Base-by-base conservation (phyloP, 75 land plant species). In the Adiantum capillusveneris region DNA sequence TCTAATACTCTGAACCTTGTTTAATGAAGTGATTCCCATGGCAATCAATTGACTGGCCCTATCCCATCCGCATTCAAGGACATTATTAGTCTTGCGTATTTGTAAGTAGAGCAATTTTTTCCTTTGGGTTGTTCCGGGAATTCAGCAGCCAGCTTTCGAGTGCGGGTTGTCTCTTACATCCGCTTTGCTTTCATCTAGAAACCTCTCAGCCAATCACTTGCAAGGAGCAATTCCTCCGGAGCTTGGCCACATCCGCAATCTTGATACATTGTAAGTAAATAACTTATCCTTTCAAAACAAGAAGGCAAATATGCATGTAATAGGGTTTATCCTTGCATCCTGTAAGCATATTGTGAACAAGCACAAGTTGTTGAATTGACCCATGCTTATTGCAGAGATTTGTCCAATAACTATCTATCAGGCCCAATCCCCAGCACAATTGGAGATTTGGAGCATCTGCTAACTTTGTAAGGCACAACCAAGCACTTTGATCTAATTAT, bases 361-460 rank as follows among this genome's bases (percentile, higher is more conserved):
- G n/a, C n/a, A n/a, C n/a, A n/a, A n/a, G n/a, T n/a, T n/a, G n/a
- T n/a, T n/a, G n/a, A n/a, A n/a, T n/a, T n/a, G n/a, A n/a, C n/a
- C n/a, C n/a, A n/a, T n/a, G n/a, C 16, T 57, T 29, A 50, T n/a
- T 39, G n/a, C 73, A 88, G 94, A 62, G 92, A 91, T 50, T 50
- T 91, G 1, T 86, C 96, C n/a, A 60, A 63, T 27, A 90, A 85
- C 56, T 58, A 72, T 44, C 76, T 93, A 29, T 75, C 53, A 68
- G 98, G 98, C 21, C 43, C 76, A 1, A 82, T 94, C 53, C 96
- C 98, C 28, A 58, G 76, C 28, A 79, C 96, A 12, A 64, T 94
- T 62, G 99, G 99, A 53, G 81, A 77, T 62, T 65, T 94, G 56
- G 99, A 94, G 58, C 99, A 94, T 70, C 82, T 94, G 31, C 68